Base-by-base conservation (phyloP, 2,329 filamentous ascomycete species). In the Macrophomina phaseolina region DNA sequence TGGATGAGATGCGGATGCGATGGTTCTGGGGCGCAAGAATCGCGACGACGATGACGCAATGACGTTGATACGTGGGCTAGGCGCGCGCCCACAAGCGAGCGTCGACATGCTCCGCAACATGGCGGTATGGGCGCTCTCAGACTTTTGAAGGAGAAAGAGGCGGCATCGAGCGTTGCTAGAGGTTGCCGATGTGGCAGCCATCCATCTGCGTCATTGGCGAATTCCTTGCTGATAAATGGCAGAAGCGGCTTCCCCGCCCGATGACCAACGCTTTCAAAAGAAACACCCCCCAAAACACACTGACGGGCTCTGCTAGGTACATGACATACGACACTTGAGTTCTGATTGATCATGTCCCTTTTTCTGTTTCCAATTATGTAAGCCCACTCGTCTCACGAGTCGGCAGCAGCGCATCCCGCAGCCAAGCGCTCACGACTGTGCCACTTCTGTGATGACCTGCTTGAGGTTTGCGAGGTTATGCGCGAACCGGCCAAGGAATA, bases 401-500 rank as follows among this genome's bases (percentile, higher is more conserved):
- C 53, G 12, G 36, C 38, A 46, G 28, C 30, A 38, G 36, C 36
- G 9, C 52, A 28, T 48, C 5, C 14, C 14, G 14, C 8, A 14
- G n/a, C 28, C 28, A 7, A 28, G 6, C 28, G 23, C 18, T 74
- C 67, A 77, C 14, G 74, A 73, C 30, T 81, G 81, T 8, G 87
- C 86, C 38, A 95, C 87, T 77, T 96, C 92, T 38, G 83, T 78
- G 55, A 94, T 88, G 5, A 93, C 91, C 79, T 87, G 87, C 68
- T 87, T 84, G 71, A 96, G 88, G 63, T 89, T 89, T 42, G 85
- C 84, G 8, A 91, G 85, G 73, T 94, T 89, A 79, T 96, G 92
- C 12, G 88, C 92, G 76, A 95, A 96, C 34, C 93, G 81, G 0
- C 92, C 93, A 66, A 96, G 76, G 73, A 95, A 95, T 77, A 95